A percentile compares a stretch with the other conserved stretches of the same genome.
Evolutionary conservation across 1,284 basidiomycete species (phyloP).

Genomic region (Rhodotorula sp.): DNA sequence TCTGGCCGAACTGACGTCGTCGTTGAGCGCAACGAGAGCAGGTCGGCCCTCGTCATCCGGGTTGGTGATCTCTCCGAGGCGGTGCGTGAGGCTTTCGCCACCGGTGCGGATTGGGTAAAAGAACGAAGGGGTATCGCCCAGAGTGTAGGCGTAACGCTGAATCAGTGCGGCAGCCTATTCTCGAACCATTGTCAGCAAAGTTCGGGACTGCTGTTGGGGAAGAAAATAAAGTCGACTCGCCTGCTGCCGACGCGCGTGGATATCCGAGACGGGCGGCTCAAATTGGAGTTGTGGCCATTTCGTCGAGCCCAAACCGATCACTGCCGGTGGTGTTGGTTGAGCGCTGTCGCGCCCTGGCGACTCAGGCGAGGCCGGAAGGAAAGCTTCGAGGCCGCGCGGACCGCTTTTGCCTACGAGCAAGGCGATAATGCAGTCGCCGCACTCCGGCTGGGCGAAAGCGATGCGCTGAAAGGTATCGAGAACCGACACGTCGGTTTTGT

Average conservation of each 20-base stretch:
- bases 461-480: constrained; percentile 45
- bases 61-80: constrained; percentile 4
- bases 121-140: constrained; percentile 1
- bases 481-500: not conserved
- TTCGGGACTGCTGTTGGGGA: too few species aligned
- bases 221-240: not conserved
- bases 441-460: constrained; percentile 46
- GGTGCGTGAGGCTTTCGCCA: not conserved
- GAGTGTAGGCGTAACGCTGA: constrained; percentile 19
- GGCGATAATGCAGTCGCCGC: constrained; percentile 50
- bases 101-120: constrained; percentile 7
- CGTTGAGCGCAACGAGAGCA: constrained; percentile 25
- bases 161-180: constrained; percentile 14
- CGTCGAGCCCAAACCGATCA: constrained; percentile 5
- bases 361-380: constrained; percentile 45
- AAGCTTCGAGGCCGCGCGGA: constrained; percentile 46
- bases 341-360: not conserved
- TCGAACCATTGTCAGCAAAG: not conserved
- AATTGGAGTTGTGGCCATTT: not conserved
- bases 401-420: constrained; percentile 47
- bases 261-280: not conserved
- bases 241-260: not conserved
- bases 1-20: constrained; percentile 4
- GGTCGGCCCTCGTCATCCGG: not conserved
- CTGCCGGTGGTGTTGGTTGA: not conserved